Conservation (phyloP, 2,329 filamentous ascomycete species). For the Penicillium crustosum region DNA sequence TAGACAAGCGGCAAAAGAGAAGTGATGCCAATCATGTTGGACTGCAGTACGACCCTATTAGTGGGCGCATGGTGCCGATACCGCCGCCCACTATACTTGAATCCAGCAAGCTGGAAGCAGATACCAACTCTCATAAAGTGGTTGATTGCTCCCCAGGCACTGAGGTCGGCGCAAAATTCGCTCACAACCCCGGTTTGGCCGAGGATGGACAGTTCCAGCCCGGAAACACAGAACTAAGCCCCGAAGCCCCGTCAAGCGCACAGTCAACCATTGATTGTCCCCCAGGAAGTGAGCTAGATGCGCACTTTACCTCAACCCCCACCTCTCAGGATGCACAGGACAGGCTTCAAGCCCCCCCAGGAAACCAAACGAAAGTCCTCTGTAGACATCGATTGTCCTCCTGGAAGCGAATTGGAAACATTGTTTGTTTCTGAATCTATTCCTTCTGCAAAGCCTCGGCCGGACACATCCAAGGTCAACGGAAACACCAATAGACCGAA, state of each 20-base stretch:
- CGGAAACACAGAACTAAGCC: background rate
- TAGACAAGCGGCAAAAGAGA: conserved; percentile 2
- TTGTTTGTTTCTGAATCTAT: conserved; percentile 10
- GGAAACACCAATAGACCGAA: background rate
- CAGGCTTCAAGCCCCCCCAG: background rate
- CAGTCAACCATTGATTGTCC: conserved; percentile 7
- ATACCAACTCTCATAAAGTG: background rate
- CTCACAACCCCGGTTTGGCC: conserved; percentile 1
- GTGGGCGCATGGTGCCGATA: conserved; percentile 40
- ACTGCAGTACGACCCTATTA: conserved; percentile 45
- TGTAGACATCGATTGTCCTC: conserved; percentile 11
- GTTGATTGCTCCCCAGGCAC: conserved; percentile 7
- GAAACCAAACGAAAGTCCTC: conserved; percentile 9
- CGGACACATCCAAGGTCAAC: conserved; percentile 2
- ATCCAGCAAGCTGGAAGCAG: background rate
- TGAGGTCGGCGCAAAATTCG: conserved; percentile 15
- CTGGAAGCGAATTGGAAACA: conserved; percentile 13
- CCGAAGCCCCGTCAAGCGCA: background rate
- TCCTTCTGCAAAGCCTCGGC: background rate
- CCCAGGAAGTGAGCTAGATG: conserved; percentile 11
- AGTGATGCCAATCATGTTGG: conserved; percentile 6
- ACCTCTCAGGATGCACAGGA: background rate
- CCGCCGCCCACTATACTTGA: background rate
- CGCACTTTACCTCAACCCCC: conserved; percentile 1
- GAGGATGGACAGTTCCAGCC: conserved; percentile 15